Base-by-base conservation (phyloP, 2,329 filamentous ascomycete species). In the Monilinia polystroma region DNA sequence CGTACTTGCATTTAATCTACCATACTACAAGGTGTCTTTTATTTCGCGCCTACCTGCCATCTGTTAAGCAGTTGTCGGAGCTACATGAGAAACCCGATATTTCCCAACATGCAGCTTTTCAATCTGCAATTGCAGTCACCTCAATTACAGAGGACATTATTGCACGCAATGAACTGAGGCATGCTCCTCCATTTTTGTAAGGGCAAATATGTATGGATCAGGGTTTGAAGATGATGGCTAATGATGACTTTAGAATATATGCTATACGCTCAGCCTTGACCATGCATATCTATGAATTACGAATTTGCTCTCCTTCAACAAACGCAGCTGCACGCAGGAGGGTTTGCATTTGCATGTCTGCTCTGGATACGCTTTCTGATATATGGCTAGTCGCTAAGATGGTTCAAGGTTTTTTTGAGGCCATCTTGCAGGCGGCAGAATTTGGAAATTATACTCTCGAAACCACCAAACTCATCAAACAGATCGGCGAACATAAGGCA, bases 211-310 rank as follows among this genome's bases (percentile, higher is more conserved):
- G 10, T 23, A 1, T 23, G 3, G 1, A 49, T 26, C 12, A 16
- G 2, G 35, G n/a, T 10, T n/a, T 18, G 18, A 11, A 23, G 12
- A 16, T 38, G 20, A 12, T 56, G 23, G 41, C 26, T 64, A 23
- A 54, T 12, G 12, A 53, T 11, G 32, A 35, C 1, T 97, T 97
- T 75, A 92, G 97, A 76, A 93, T 97, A 23, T 97, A 98, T 79
- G 96, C 92, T 76, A 81, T 98, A 70, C 97, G 98, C 78, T 97
- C 94, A 0, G 94, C 94, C 0, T 83, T 98, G 63, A 97, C 98
- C 75, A 98, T 98, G 93, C 94, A 98, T 75, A 93, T 98, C 20
- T 97, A 98, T 77, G 94, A 98, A 78, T 95, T 97, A 90, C 88
- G 92, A 57, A 97, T 93, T 0, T 92, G 92, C 0, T 90, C 96